Percentiles rank a stretch among this genome's conserved stretches.
Conservation (phyloP, 225 moss, liverwort and hornwort species). For the Bryum argenteum region DNA sequence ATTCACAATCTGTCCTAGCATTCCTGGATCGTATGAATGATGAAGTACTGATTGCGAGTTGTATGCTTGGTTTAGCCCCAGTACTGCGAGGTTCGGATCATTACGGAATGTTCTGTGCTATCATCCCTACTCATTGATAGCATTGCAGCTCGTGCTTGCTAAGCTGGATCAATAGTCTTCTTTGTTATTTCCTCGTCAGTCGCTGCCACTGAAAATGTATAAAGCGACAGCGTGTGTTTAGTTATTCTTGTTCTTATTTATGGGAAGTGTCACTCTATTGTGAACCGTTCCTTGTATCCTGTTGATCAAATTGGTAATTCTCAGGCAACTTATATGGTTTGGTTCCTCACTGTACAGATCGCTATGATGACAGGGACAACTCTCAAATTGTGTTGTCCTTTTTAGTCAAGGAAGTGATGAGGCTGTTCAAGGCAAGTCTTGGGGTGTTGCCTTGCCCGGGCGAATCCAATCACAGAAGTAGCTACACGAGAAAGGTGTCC, state of each 20-base stretch:
- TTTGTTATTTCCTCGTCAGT: no score
- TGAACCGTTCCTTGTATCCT: conserved; percentile 11
- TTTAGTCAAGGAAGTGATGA: conserved; percentile 31
- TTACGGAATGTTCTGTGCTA: neutral
- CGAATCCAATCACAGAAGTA: conserved; percentile 9
- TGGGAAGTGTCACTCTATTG: neutral
- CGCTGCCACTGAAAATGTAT: no score
- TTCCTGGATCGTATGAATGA: conserved; percentile 13
- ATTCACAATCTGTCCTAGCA: conserved; percentile 19
- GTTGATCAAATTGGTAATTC: conserved; percentile 4
- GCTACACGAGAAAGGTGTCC: conserved; percentile 1
- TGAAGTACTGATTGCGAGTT: conserved; percentile 13
- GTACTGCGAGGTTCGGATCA: conserved; percentile 13
- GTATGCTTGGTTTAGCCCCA: neutral
- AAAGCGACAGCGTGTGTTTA: neutral
- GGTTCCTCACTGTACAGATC: conserved; percentile 26
- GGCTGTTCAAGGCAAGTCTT: conserved; percentile 26
- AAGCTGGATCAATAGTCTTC: no score
- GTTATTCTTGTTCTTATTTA: neutral
- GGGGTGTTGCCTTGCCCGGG: conserved; percentile 12
- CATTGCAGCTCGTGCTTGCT: no score
- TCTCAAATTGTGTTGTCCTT: conserved; percentile 1
- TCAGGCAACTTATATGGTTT: conserved; percentile 7
- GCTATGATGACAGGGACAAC: conserved; percentile 14
- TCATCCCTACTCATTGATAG: neutral